Evolutionary conservation across 768 basidiomycete species (phyloP), one percentile per base, ranked within the genome.

Genomic region (Hydnum rufescens): DNA sequence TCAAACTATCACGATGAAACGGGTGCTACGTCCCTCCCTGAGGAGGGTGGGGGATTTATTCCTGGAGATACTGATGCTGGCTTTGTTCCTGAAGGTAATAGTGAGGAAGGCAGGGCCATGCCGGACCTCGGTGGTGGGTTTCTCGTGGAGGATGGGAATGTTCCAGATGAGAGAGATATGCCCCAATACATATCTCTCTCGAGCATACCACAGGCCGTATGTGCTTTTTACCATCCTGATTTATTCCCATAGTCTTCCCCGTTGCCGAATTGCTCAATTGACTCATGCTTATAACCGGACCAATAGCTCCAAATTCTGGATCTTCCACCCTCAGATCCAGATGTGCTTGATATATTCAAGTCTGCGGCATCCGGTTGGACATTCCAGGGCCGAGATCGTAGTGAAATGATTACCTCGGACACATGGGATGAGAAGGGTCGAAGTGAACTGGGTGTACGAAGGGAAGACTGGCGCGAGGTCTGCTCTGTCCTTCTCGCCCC

Each of bases 341-440:
- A 83, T 51, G 69, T 85, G 6, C 70, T 88, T 3, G 61, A 69
- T 2, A 79, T 85, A 1, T 84, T 89, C 63, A 70, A 70, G 32
- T 83, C 81, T 55, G 85, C 86, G 2, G 79, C 81, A 0, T 68
- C 74, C 1, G 85, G 82, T 18, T 86, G 85, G 84, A 64, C n/a
- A n/a, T n/a, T n/a, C n/a, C n/a, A n/a, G n/a, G 64, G 47, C 67
- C 32, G 4, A 46, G 32, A 18, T 43, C 30, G 5, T n/a, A n/a
- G n/a, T n/a, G n/a, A n/a, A n/a, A n/a, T n/a, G n/a, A n/a, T n/a
- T n/a, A n/a, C n/a, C n/a, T 60, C 58, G 30, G 66, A 62, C n/a
- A n/a, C n/a, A n/a, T n/a, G n/a, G n/a, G n/a, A n/a, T n/a, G 25
- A 13, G 44, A 13, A 16, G 13, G 16, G 13, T 13, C 8, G 13